A percentile compares a stretch with the other conserved stretches of the same genome.
Evolutionary conservation across 1,284 basidiomycete species (phyloP).

Genomic region (Cutaneotrichosporon daszewskae): DNA sequence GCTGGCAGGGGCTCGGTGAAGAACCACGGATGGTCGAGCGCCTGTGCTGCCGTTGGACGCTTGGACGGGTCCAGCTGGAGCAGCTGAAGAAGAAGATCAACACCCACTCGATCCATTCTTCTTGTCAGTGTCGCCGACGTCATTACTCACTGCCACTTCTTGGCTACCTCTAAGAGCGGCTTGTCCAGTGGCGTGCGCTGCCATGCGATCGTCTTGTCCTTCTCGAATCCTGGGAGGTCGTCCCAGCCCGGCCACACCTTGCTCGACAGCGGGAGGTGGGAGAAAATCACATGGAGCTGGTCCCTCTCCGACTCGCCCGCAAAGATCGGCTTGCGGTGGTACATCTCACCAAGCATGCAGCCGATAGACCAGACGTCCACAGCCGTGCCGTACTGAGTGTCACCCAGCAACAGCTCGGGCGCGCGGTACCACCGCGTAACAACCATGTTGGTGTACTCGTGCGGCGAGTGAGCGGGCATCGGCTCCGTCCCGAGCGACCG

Average conservation of each 20-base stretch:
- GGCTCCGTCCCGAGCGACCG: slow-evolving; percentile 50
- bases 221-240: slow-evolving; percentile 70
- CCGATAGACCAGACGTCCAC: slow-evolving; percentile 98
- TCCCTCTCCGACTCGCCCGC: slow-evolving; percentile 82
- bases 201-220: slow-evolving; percentile 47
- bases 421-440: slow-evolving; percentile 99
- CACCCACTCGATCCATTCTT: slow-evolving; percentile 38
- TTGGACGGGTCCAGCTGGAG: slow-evolving; percentile 53
- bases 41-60: slow-evolving; percentile 52
- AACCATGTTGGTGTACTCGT: slow-evolving; percentile 90
- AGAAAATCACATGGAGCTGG: slow-evolving; percentile 84
- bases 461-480: slow-evolving; percentile 46
- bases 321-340: slow-evolving; percentile 77
- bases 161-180: slow-evolving; percentile 21
- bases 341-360: slow-evolving; percentile 94
- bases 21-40: slow-evolving; percentile 53
- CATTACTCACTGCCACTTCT: slow-evolving; percentile 31
- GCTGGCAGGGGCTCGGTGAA: slow-evolving; percentile 80
- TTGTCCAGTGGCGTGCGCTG: slow-evolving; percentile 25
- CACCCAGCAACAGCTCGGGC: slow-evolving; percentile 86
- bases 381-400: slow-evolving; percentile 82
- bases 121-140: not conserved
- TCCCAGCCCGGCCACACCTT: slow-evolving; percentile 70
- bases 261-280: slow-evolving; percentile 77
- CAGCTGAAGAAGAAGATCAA: slow-evolving; percentile 49